Base-by-base conservation (phyloP, 352 stramenopile species). In the Pythium vanterpoolii region DNA sequence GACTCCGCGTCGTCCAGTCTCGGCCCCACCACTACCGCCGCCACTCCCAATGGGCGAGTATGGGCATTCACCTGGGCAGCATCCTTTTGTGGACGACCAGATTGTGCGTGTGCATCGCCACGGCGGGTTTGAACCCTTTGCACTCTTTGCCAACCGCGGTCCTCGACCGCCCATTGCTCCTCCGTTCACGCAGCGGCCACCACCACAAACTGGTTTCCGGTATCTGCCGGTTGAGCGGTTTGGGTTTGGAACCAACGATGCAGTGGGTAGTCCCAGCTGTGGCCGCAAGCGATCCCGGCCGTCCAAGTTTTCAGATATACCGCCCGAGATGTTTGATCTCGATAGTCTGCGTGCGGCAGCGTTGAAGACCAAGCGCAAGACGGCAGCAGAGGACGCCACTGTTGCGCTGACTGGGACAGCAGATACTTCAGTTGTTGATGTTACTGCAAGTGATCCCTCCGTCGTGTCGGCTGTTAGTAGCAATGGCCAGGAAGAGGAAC, bases 31-130 rank as follows among this genome's bases (percentile, higher is more conserved):
- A 14, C 28, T 51, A 21, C 49, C 39, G 16, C 53, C 34, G 1
- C 52, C 34, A 18, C 44, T 51, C 13, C 52, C 39, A 27, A 33
- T 23, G 10, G 26, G 21, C 14, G 48, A 59, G 24, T 51, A 52
- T 28, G 27, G 44, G 39, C 30, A 19, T n/a, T 44, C 45, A 52
- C 51, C 27, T 59, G 53, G 23, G 6, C 26, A 33, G 26, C 65
- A 44, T 23, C 43, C 58, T 7, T 87, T 73, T 44, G 54, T 58
- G 31, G 72, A 88, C 31, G 86, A 84, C 19, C 72, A 81, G 23
- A 89, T 90, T 56, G 31, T 93, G n/a, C 80, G 83, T 3, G 77
- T 93, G 30, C 86, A 87, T 53, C 73, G 80, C 13, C 78, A 87
- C 64, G 80, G 79, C 30, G 66, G 56, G 42, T 73, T 87, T 49